Percentiles rank a stretch among this genome's conserved stretches.
These are phyloP conservation scores for Heterobasidion parviporum DNA, from an alignment of 1,284 basidiomycete genomes.

Conservation along the genomic window DNA sequence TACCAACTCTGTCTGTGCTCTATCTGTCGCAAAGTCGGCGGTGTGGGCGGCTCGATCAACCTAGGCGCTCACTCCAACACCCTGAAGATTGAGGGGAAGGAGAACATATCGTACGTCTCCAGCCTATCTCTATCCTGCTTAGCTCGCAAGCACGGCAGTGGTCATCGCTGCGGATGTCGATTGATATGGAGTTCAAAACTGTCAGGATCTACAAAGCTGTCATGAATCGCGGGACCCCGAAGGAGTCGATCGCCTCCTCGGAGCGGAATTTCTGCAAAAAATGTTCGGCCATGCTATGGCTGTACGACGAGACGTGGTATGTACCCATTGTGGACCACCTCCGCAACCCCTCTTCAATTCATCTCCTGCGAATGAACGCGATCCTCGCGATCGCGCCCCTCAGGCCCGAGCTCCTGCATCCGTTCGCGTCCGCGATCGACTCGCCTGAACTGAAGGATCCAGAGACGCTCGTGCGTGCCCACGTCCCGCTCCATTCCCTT, in stretches of 20 bases:
- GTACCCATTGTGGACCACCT: constrained; percentile 4
- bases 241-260: constrained; percentile 37
- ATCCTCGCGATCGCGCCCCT: neutral
- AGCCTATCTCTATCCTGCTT: neutral
- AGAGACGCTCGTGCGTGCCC: constrained; percentile 35
- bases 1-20: constrained; percentile 58
- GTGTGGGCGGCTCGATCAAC: constrained; percentile 50
- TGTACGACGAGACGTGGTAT: constrained; percentile 44
- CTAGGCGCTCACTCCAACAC: constrained; percentile 42
- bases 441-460: constrained; percentile 37
- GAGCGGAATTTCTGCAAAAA: constrained; percentile 51
- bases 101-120: constrained; percentile 35
- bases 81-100: constrained; percentile 41
- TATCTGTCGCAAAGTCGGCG: constrained; percentile 58
- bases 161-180: too few relatives aligned
- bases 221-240: constrained; percentile 38
- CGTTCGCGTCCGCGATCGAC: constrained; percentile 56
- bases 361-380: neutral
- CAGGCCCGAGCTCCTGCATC: constrained; percentile 54
- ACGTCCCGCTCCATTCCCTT: too few relatives aligned
- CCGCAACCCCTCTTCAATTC: neutral
- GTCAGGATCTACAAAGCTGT: constrained; percentile 48
- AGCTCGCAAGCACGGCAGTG: neutral
- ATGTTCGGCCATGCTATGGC: constrained; percentile 56
- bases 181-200: too few relatives aligned